These are phyloP conservation scores for Botrytis aclada DNA, from an alignment of 2,329 filamentous ascomycete genomes.

Conservation along the genomic window DNA sequence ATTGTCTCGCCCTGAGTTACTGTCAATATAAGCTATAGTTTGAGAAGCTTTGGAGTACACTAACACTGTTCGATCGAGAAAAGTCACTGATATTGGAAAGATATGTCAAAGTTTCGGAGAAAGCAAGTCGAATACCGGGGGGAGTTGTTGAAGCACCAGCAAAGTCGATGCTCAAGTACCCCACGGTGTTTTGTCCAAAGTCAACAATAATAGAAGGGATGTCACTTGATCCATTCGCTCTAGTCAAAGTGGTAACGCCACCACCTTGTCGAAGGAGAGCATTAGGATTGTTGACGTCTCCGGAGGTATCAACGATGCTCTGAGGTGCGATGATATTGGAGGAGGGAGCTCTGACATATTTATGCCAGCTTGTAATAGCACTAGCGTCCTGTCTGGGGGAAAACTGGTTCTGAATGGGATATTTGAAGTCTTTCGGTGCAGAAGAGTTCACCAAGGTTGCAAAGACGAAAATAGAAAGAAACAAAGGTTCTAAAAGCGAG, in stretches of 20 bases:
- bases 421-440: background rate
- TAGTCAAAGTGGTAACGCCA: conserved; percentile 38
- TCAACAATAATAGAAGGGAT: conserved; percentile 46
- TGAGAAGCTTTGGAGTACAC: background rate
- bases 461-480: background rate
- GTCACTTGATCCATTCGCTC: conserved; percentile 21
- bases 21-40: conserved; percentile 16
- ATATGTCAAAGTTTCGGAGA: conserved; percentile 49
- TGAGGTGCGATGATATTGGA: conserved; percentile 38
- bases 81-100: conserved; percentile 48
- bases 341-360: conserved; percentile 42
- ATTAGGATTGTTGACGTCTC: conserved; percentile 42
- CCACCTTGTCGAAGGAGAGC: conserved; percentile 36
- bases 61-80: conserved; percentile 47
- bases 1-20: conserved; percentile 38
- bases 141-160: conserved; percentile 35
- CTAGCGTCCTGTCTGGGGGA: background rate
- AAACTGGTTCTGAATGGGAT: background rate
- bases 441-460: background rate
- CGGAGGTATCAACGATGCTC: conserved; percentile 38
- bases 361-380: conserved; percentile 37
- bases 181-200: conserved; percentile 49
- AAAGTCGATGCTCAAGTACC: conserved; percentile 45
- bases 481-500: background rate
- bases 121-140: conserved; percentile 46